A percentile compares a stretch with the other conserved stretches of the same genome.
phyloP scores from a whole-genome alignment of 441 rosid genomes.

The Eugenia klotzschiana region DNA sequence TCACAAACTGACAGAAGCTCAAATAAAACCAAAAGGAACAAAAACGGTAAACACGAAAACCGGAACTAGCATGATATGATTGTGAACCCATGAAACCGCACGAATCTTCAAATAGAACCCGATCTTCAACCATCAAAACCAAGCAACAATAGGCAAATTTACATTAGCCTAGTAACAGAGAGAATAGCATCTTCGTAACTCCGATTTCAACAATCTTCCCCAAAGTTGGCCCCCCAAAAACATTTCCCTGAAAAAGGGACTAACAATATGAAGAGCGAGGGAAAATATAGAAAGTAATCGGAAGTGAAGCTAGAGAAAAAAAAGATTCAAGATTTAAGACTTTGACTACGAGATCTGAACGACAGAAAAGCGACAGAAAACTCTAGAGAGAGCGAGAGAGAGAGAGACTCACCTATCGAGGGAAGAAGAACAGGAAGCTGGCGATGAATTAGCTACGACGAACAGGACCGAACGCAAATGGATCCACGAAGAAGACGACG shows the following conservation, averaged over 20 bases:
- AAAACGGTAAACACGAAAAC: not conserved
- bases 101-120: not conserved
- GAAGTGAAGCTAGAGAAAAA: not conserved
- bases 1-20: not conserved
- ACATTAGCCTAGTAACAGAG: not conserved
- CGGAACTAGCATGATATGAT: not conserved
- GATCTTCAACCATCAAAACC: not conserved
- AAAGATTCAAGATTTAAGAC: not conserved
- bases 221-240: not conserved
- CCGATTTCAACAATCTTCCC: not conserved
- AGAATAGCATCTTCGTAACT: not conserved
- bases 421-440: conserved; percentile 60
- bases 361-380: not conserved
- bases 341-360: not conserved
- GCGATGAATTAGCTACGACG: conserved; percentile 68
- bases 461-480: conserved; percentile 82
- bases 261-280: not conserved
- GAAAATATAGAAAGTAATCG: not conserved
- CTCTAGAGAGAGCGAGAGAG: not conserved
- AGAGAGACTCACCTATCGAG: conserved; percentile 63
- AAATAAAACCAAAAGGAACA: not conserved
- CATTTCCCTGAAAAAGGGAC: not conserved
- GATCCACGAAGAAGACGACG: conserved; percentile 64
- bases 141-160: not conserved
- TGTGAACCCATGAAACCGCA: not conserved